Base-by-base conservation (phyloP, 169 alveolate species). In the Neospora caninum region DNA sequence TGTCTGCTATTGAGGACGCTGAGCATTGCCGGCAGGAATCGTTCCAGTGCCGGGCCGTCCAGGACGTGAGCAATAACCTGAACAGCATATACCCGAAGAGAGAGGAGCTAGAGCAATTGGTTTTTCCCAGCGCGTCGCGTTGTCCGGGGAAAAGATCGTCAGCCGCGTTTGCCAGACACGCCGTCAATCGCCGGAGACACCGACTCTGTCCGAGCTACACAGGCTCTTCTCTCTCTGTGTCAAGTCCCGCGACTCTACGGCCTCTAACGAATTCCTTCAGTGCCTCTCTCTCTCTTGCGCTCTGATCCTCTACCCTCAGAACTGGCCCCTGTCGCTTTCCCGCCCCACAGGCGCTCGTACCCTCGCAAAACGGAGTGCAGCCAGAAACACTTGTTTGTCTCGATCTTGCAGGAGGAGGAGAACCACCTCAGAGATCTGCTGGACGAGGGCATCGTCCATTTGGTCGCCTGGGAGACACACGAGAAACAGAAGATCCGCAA, bases 281-380 rank as follows among this genome's bases (percentile, higher is more conserved):
- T 13, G 58, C 20, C 31, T 64, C 73, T 16, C 73, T 64, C 73
- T 64, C 31, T 64, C 73, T 64, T 6, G 1, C 73, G 73, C 73
- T 22, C 73, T 64, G 31, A 10, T 7, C 7, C n/a, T 64, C 34
- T 64, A 29, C 73, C 73, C 73, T 64, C 73, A 64, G 73, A 1
- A 22, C 73, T 29, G 7, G 73, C 7, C 7, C n/a, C 20, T 6
- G 1, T 9, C 25, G 73, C 25, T 29, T 29, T 27, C 73, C 73
- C 73, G 73, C 20, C 73, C 31, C n/a, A 29, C 58, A 49, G 58
- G 4, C 13, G 58, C 58, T 7, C 69, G 22, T 91, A 73, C 93
- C 88, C 69, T 69, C 9, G 93, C 93, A 43, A 91, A 70, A 22
- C 69, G 93, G n/a, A 91, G 64, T n/a, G 88, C 93, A 29, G 88